Evolutionary conservation across 2,329 filamentous ascomycete species (phyloP), one percentile per base, ranked within the genome.

Genomic region (Botryotinia globosa): DNA sequence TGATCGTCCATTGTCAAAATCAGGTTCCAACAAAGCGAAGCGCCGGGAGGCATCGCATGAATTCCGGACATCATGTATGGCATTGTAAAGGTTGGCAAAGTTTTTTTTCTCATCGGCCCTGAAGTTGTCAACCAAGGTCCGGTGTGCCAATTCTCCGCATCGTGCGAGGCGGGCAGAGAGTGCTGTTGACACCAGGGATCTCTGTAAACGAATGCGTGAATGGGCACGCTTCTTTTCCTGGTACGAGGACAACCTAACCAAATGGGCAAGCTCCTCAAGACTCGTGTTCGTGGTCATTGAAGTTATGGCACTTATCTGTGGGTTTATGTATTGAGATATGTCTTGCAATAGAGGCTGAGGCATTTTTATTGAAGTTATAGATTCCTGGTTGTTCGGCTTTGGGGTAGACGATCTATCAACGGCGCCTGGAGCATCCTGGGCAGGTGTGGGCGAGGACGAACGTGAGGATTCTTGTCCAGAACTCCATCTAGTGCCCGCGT

Each of bases 181-280:
- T 56, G 92, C 92, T 61, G 91, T 92, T 32, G 91, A 92, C 70
- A 94, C 88, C 74, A 94, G 84, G 79, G 88, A 92, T 79, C 91
- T 87, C 81, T 94, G 91, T 70, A 96, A 86, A 73, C 92, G 90
- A 76, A 92, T 85, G 77, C 92, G 87, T 63, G 90, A 92, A 80
- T 91, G 90, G 76, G 88, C 86, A 83, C 92, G 89, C 85, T 93
- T 92, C 85, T 91, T 91, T 85, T 93, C 91, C 82, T 95, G 92
- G 81, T 94, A 94, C 79, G 90, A 92, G 80, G 92, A 92, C 75
- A 94, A 85, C 74, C 92, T 89, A 76, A 94, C 91, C 78, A 94
- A 83, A 81, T 94, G 92, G 69, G 92, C 92, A 76, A 95, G 87
- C 82, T 94, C 92, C 79, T 92, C 89, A 74, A 95, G 85, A 22